Evolutionary conservation across 2,329 filamentous ascomycete genomes (phyloP).

Genomic region (Colletotrichum sp.): DNA sequence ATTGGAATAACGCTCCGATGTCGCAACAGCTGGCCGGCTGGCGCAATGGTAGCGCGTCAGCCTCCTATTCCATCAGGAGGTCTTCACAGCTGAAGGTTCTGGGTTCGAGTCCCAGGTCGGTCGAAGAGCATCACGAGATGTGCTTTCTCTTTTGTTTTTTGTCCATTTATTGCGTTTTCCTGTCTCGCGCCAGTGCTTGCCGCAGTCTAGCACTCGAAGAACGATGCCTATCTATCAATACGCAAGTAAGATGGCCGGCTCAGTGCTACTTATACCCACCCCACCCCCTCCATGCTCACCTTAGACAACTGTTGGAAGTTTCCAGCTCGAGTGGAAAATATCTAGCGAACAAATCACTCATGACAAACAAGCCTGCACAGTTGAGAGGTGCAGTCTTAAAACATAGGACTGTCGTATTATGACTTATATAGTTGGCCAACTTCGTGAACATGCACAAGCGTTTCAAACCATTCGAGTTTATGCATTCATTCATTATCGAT

Average conservation of each 20-base stretch:
- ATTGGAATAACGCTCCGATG: not conserved
- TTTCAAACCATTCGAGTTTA: not conserved
- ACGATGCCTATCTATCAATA: not conserved
- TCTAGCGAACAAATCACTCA: not conserved
- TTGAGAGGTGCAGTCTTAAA: not conserved
- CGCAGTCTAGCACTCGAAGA: fast-evolving
- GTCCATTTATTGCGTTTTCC: not conserved
- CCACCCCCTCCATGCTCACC: fast-evolving
- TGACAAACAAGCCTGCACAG: not conserved
- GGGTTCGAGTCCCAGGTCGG: slow-evolving; percentile 21
- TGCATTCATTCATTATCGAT: not conserved
- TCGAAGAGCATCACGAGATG: not conserved
- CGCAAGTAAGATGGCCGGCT: fast-evolving
- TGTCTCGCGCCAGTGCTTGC: not conserved
- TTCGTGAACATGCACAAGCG: not conserved
- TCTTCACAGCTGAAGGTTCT: slow-evolving; percentile 13
- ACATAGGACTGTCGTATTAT: not conserved
- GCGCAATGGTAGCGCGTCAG: slow-evolving; percentile 21
- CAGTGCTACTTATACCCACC: not conserved
- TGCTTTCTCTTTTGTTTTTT: not conserved
- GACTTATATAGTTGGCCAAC: fast-evolving
- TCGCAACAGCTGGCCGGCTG: slow-evolving; percentile 5
- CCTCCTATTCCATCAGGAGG: not conserved
- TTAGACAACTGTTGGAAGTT: fast-evolving
- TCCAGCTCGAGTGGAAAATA: not conserved